Conservation (phyloP, 768 basidiomycete genomes). For the Lactifluus volemus region DNA sequence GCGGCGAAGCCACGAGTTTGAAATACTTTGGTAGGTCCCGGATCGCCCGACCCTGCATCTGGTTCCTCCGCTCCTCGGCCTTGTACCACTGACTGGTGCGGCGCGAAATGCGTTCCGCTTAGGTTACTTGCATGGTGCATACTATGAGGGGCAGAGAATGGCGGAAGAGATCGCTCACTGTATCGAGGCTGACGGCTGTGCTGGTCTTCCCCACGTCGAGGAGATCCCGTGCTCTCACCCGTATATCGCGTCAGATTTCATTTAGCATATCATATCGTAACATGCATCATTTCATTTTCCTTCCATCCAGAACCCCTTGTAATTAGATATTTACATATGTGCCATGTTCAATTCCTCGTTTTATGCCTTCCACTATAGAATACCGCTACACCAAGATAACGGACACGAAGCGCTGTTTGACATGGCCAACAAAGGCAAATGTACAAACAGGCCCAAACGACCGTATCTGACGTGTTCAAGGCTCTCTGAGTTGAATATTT, state of each 20-base stretch:
- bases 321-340: not conserved
- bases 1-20: slow-evolving; percentile 52
- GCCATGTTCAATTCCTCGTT: not conserved
- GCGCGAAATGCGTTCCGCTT: not conserved
- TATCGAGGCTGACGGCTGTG: slow-evolving; percentile 19
- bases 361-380: not conserved
- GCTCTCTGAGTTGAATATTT: not conserved
- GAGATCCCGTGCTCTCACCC: slow-evolving; percentile 22
- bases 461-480: not conserved
- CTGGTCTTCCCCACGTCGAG: slow-evolving; percentile 18
- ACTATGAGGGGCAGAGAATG: slow-evolving; percentile 27
- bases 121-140: slow-evolving; percentile 30
- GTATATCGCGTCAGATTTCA: slow-evolving; percentile 17
- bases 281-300: not conserved
- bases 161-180: slow-evolving; percentile 24
- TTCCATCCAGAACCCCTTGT: not conserved
- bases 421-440: too few relatives aligned
- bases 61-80: not conserved
- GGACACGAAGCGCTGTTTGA: too few relatives aligned
- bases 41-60: not conserved
- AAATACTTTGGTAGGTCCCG: slow-evolving; percentile 46
- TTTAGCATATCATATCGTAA: not conserved
- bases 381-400: not conserved
- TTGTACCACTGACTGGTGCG: not conserved
- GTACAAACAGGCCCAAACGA: slow-evolving; percentile 10